These are phyloP conservation scores for Gastrodia elata DNA, from an alignment of 106 monocot species.

Conservation along the genomic window DNA sequence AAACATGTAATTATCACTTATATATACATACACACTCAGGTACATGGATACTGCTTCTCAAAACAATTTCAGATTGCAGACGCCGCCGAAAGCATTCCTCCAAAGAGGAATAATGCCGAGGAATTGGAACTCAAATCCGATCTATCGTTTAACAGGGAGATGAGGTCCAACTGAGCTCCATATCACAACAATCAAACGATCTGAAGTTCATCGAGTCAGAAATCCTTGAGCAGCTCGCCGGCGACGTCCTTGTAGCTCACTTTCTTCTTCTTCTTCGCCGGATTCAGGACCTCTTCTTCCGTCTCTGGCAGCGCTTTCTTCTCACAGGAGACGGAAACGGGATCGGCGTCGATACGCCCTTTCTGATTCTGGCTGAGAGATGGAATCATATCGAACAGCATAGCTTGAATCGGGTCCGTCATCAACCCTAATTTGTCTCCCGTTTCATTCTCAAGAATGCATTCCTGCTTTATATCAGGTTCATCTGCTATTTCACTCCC, in stretches of 20 bases:
- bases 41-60: too few species aligned
- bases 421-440: conserved; percentile 38
- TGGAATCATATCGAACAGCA: conserved; percentile 87
- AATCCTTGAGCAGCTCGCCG: conserved; percentile 64
- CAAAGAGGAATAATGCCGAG: too few species aligned
- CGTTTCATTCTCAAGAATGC: conserved; percentile 1
- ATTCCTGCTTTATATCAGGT: not conserved
- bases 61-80: too few species aligned
- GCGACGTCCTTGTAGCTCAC: conserved; percentile 94
- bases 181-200: not conserved
- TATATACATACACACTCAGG: too few species aligned
- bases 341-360: not conserved
- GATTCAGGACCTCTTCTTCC: too few species aligned
- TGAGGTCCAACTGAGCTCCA: too few species aligned
- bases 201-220: conserved; percentile 11
- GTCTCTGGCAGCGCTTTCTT: conserved; percentile 14
- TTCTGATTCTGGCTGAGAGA: conserved; percentile 51
- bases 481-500: not conserved
- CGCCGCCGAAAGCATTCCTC: too few species aligned
- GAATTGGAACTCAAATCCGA: too few species aligned
- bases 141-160: too few species aligned
- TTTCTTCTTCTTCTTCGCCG: conserved; percentile 52
- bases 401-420: conserved; percentile 75
- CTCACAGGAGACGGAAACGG: not conserved
- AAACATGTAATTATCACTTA: too few species aligned